Evolutionary conservation across 192 early-diverging fungal genomes (phyloP), one percentile per base, ranked within the genome.

Genomic region (Martensiomyces pterosporus): DNA sequence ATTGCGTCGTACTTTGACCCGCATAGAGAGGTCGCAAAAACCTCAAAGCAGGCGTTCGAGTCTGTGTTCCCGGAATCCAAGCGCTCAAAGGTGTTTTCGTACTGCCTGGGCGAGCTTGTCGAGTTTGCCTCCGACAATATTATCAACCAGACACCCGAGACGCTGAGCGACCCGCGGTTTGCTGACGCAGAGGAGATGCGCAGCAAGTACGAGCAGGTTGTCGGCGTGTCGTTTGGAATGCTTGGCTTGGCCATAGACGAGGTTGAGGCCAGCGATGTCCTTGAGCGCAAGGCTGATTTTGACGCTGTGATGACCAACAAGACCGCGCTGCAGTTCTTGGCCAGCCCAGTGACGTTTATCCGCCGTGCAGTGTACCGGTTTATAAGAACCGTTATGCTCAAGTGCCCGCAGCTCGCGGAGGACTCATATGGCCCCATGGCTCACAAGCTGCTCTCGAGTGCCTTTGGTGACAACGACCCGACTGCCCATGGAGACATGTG

Each of bases 41-140:
- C 76, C 1, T 83, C 89, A 12, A 60, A 78, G 23, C 22, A 36
- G 33, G 64, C 55, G 46, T 54, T 55, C 0, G 77, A 92, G 83
- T 57, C 76, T 12, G 89, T 86, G 10, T 98, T 98, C 58, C 81
- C 91, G 4, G 65, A 73, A 25, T 82, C 81, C 32, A 96, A 96
- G 60, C 78, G 75, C 12, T 49, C 65, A 8, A 84, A 90, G 22
- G 89, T 85, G 1, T 60, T 93, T n/a, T 60, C 76, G 5, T 94
- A 89, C 62, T 90, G 91, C 46, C 62, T 86, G 39, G 56, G 59
- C 13, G 87, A 90, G 34, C 83, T 96, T 15, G 38, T 93, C 5
- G 76, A 76, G 5, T 91, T 78, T 66, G 73, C 85, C 1, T 52
- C 62, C 0, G 87, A 91, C 21, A 80, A 81, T 19, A 56, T 94